Conservation (phyloP, 306 rosid genomes). For the Cucumis cinereus region DNA sequence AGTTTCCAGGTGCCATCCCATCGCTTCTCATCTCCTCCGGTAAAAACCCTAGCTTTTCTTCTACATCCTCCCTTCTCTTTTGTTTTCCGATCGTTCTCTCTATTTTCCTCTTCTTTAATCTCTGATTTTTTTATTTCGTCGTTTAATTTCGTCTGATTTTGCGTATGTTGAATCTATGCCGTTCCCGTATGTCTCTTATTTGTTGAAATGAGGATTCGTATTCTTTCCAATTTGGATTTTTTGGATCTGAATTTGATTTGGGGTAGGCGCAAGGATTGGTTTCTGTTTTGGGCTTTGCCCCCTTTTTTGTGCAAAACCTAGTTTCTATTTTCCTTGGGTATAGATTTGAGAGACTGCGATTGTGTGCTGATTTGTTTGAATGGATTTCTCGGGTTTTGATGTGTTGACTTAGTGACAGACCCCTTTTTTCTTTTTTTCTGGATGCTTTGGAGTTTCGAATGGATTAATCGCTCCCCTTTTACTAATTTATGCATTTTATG, state of each 20-base stretch:
- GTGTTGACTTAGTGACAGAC: not conserved
- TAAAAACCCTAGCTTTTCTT: not conserved
- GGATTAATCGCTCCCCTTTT: not conserved
- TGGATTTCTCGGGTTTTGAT: not conserved
- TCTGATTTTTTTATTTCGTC: not conserved
- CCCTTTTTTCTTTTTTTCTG: not conserved
- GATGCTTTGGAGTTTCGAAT: not conserved
- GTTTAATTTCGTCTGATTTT: not conserved
- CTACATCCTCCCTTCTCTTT: not conserved
- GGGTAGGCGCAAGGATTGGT: not conserved
- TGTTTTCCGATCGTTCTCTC: not conserved
- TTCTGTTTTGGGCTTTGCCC: not conserved
- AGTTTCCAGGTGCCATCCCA: not conserved
- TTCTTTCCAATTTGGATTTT: not conserved
- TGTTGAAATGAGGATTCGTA: not conserved
- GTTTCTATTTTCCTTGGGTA: not conserved
- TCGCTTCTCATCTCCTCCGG: not conserved
- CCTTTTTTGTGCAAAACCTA: not conserved
- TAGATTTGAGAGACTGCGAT: not conserved
- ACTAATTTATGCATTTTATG: not conserved
- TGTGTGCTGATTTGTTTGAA: not conserved
- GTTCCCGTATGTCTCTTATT: not conserved
- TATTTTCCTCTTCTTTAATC: not conserved
- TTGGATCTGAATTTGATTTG: constrained; percentile 1
- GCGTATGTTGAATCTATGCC: not conserved